phyloP scores from a whole-genome alignment of 176 grass and related monocot species.

The Oryza officinalis region DNA sequence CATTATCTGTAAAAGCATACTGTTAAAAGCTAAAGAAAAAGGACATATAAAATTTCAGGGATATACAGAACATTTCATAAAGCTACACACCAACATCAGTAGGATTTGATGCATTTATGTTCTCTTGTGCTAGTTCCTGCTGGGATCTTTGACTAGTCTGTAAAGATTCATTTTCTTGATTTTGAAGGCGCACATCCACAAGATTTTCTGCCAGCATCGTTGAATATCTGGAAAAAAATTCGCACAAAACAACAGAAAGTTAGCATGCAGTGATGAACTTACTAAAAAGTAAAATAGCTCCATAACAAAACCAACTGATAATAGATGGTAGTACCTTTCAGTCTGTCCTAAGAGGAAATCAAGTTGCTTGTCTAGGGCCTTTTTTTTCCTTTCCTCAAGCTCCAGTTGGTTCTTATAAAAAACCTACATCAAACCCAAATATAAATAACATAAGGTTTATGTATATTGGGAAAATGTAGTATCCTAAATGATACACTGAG shows the following conservation, averaged over 20 bases:
- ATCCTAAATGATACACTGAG: conserved; percentile 1
- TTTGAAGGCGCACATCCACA: conserved; percentile 56
- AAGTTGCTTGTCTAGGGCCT: conserved; percentile 89
- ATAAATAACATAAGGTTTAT: conserved; percentile 28
- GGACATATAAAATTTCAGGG: conserved; percentile 4
- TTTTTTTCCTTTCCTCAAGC: conserved; percentile 95
- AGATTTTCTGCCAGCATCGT: conserved; percentile 99
- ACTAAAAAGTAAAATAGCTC: background rate
- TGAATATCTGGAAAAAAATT: conserved; percentile 67
- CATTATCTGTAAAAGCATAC: conserved; percentile 49
- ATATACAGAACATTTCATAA: conserved; percentile 27
- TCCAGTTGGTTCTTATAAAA: conserved; percentile 96
- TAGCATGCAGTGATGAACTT: conserved; percentile 11
- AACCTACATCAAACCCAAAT: conserved; percentile 54
- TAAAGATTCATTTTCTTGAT: conserved; percentile 37
- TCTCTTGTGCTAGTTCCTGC: conserved; percentile 48
- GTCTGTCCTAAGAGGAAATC: conserved; percentile 98
- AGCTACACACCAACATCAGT: conserved; percentile 46
- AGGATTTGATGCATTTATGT: conserved; percentile 26
- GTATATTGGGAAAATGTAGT: conserved; percentile 8
- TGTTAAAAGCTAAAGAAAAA: conserved; percentile 27
- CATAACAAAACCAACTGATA: conserved; percentile 6
- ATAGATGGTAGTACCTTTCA: conserved; percentile 67
- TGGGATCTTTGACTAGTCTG: conserved; percentile 48
- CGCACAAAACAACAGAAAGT: conserved; percentile 27